Percentiles rank a stretch among this genome's conserved stretches.
Conservation (phyloP, 2,329 filamentous ascomycete species). For the Diaporthe capsici region DNA sequence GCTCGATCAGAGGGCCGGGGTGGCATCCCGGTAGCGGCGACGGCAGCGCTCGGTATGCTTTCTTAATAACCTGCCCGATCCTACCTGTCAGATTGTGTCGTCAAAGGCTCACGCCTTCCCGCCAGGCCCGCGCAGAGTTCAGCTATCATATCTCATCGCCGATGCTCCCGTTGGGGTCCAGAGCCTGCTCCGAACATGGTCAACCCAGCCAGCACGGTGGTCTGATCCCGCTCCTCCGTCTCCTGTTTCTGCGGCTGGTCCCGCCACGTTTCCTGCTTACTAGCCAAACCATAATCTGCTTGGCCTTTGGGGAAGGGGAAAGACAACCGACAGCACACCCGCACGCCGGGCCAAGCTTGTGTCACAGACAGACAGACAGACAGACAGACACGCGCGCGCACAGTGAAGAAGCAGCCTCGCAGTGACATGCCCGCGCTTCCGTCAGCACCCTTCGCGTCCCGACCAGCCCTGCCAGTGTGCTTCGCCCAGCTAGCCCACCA, state of each 20-base stretch:
- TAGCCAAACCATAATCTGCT: slow-evolving; percentile 20
- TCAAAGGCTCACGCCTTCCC: neutral
- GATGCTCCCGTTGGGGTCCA: slow-evolving; percentile 17
- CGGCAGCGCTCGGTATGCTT: neutral
- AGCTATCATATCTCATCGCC: slow-evolving; percentile 19
- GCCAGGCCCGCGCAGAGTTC: neutral
- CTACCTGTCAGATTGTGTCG: slow-evolving; percentile 1
- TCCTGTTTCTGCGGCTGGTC: slow-evolving; percentile 36
- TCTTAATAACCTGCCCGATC: neutral
- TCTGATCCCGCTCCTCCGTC: slow-evolving; percentile 38
- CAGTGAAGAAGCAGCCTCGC: neutral
- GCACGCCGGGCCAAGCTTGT: neutral
- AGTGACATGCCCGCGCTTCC: neutral
- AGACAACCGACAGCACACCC: neutral
- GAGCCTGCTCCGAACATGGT: slow-evolving; percentile 13
- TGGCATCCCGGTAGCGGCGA: neutral
- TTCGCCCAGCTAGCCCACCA: neutral
- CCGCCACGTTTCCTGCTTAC: slow-evolving; percentile 18
- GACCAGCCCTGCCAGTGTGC: neutral
- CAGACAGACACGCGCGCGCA: neutral
- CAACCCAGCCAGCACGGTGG: slow-evolving; percentile 34
- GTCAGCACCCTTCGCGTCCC: neutral
- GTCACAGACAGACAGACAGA: neutral
- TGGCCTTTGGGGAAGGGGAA: neutral
- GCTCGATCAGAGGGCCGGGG: slow-evolving; percentile 6